Percentiles rank a stretch among this genome's conserved stretches.
These are phyloP conservation scores for Tricholoma furcatifolium DNA, from an alignment of 768 basidiomycete species.

Conservation along the genomic window DNA sequence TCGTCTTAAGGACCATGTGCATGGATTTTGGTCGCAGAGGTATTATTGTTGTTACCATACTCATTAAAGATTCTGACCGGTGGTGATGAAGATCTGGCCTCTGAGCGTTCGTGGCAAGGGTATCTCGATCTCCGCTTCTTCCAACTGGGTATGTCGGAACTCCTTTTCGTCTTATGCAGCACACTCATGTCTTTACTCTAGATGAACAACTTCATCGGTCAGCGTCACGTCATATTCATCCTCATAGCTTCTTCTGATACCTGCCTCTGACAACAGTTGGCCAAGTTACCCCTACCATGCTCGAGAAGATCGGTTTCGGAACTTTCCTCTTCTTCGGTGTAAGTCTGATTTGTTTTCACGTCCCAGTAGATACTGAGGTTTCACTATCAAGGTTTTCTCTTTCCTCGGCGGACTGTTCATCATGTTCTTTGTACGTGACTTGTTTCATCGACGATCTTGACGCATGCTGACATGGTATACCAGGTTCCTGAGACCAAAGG, in stretches of 20 bases:
- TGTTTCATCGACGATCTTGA: neutral
- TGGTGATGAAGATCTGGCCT: constrained; percentile 52
- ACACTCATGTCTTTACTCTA: constrained; percentile 18
- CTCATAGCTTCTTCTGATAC: too few species aligned
- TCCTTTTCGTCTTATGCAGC: neutral
- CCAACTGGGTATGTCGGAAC: constrained; percentile 58
- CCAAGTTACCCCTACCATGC: constrained; percentile 70
- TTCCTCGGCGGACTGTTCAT: constrained; percentile 68
- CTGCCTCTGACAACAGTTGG: constrained; percentile 1
- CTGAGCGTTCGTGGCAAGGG: constrained; percentile 74
- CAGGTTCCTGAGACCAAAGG: constrained; percentile 76
- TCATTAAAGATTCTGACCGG: neutral
- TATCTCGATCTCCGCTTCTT: constrained; percentile 70
- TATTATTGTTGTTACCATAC: constrained; percentile 6
- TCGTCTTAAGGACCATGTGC: constrained; percentile 50
- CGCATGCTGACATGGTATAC: neutral
- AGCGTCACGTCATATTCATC: constrained; percentile 15
- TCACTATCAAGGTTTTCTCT: constrained; percentile 48
- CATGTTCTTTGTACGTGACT: constrained; percentile 52
- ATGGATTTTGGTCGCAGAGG: constrained; percentile 76
- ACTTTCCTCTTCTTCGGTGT: constrained; percentile 81
- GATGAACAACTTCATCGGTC: constrained; percentile 80
- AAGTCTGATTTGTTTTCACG: constrained; percentile 17
- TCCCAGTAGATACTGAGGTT: neutral
- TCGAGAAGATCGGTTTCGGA: constrained; percentile 60